A percentile compares a stretch with the other conserved stretches of the same genome.
Conservation (phyloP, 1,284 basidiomycete species). For the Ganoderma meredithae region DNA sequence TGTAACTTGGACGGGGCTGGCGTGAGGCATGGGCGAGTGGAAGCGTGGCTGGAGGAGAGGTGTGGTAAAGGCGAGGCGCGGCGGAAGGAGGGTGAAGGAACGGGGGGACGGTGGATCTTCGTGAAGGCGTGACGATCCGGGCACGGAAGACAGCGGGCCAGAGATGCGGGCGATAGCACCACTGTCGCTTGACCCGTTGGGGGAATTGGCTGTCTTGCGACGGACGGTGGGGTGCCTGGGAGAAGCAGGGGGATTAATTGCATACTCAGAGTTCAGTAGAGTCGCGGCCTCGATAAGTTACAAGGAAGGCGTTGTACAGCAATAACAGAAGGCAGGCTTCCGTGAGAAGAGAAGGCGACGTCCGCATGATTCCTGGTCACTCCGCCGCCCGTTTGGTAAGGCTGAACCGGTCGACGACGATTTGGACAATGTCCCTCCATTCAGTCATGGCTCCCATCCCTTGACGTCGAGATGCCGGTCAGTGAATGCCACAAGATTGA, state of each 20-base stretch:
- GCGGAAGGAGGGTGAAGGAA: constrained; percentile 55
- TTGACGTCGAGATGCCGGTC: constrained; percentile 39
- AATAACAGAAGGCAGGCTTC: constrained; percentile 2
- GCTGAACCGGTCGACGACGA: constrained; percentile 66
- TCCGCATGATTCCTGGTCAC: background rate
- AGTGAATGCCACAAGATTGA: background rate
- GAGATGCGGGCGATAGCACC: background rate
- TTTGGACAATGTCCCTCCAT: constrained; percentile 82
- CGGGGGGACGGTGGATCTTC: constrained; percentile 64
- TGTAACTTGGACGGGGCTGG: background rate
- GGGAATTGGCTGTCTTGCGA: background rate
- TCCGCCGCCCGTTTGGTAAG: constrained; percentile 39
- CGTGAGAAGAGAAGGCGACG: background rate
- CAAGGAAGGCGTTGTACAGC: background rate
- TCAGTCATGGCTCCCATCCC: constrained; percentile 94
- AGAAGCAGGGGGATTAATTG: constrained; percentile 3
- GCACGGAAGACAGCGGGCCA: background rate
- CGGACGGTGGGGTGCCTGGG: background rate
- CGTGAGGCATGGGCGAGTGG: constrained; percentile 35
- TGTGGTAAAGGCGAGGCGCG: constrained; percentile 53
- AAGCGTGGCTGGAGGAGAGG: constrained; percentile 60
- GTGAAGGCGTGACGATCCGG: constrained; percentile 32
- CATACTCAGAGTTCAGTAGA: constrained; percentile 2
- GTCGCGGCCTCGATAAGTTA: constrained; percentile 6
- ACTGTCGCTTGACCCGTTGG: background rate